Evolutionary conservation across 2,329 filamentous ascomycete genomes (phyloP), one percentile per base, ranked within the genome.

Genomic region (Monascus ruber): DNA sequence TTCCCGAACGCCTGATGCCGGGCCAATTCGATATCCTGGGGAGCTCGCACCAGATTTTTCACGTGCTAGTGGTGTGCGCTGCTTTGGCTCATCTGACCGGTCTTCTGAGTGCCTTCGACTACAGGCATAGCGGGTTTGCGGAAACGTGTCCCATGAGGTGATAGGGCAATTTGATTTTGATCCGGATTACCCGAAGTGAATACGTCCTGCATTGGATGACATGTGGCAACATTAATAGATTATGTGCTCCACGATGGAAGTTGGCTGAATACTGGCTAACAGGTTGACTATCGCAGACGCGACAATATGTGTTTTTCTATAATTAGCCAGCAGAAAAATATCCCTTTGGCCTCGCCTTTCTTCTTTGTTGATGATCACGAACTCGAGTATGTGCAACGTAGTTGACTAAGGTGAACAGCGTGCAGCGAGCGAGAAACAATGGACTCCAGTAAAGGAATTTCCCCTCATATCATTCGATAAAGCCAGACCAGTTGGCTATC

Each of bases 21-120:
- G 85, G 86, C 1, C 69, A 62, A 5, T 95, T 89, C 55, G 91
- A 98, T 63, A 84, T 95, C 37, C 84, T 84, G 76, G 89, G 91
- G 31, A 87, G 81, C 57, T 94, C 86, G 17, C 91, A 98, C 63
- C 91, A 98, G 65, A 83, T 98, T 47, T 98, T 98, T 61, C 91
- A 98, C 66, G 69, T 94, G 31, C 73, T 91, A 47, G 88, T 98
- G 26, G 70, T 96, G 10, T 62, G 87, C 44, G 91, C 91, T 0
- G 89, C 86, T 0, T 73, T 76, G 1, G 76, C 82, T 24, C 91
- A 98, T 68, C 68, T 96, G 43, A 79, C 79, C 38, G 88, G 85
- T 36, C 73, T 96, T 64, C 58, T 84, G 26, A 82, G 78, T 61
- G 88, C 88, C 4, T 94, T 95, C 64, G 85, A 94, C 62, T 81